phyloP scores from a whole-genome alignment of 1,284 basidiomycete genomes.

The Ceratobasidium sp. region DNA sequence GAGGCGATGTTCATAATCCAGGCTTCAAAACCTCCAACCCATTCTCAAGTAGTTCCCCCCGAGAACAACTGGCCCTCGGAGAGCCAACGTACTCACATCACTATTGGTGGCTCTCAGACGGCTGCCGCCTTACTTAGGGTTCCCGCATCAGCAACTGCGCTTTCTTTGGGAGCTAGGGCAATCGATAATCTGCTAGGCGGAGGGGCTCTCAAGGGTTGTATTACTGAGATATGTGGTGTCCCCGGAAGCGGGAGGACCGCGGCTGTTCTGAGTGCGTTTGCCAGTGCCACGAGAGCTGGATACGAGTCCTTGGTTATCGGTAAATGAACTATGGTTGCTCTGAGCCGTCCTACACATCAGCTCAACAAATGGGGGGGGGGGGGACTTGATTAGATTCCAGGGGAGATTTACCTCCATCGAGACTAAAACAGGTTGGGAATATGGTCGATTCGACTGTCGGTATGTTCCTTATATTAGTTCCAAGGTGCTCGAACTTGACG shows the following conservation, averaged over 20 bases:
- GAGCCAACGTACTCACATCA: constrained; percentile 26
- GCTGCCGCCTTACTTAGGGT: constrained; percentile 31
- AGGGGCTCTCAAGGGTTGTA: constrained; percentile 28
- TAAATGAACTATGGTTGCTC: background rate
- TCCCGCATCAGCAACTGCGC: constrained; percentile 31
- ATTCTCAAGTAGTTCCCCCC: background rate
- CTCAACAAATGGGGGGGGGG: background rate
- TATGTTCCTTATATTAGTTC: background rate
- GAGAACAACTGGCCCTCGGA: background rate
- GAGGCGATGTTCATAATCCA: constrained; percentile 23
- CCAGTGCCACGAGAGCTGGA: constrained; percentile 22
- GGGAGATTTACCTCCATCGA: constrained; percentile 6
- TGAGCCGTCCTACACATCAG: background rate
- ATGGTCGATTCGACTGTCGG: background rate
- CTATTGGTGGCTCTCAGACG: constrained; percentile 33
- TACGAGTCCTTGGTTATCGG: constrained; percentile 23
- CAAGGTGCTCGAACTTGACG: background rate
- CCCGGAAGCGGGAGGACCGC: constrained; percentile 32
- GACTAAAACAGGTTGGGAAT: background rate
- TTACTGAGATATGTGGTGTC: constrained; percentile 23
- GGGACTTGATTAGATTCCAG: constrained; percentile 18
- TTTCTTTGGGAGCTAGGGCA: constrained; percentile 18
- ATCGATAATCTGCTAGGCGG: constrained; percentile 32
- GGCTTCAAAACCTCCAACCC: constrained; percentile 5
- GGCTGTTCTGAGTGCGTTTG: constrained; percentile 8